Conservation (phyloP, 306 rosid genomes). For the Cucurbita ficifolia region DNA sequence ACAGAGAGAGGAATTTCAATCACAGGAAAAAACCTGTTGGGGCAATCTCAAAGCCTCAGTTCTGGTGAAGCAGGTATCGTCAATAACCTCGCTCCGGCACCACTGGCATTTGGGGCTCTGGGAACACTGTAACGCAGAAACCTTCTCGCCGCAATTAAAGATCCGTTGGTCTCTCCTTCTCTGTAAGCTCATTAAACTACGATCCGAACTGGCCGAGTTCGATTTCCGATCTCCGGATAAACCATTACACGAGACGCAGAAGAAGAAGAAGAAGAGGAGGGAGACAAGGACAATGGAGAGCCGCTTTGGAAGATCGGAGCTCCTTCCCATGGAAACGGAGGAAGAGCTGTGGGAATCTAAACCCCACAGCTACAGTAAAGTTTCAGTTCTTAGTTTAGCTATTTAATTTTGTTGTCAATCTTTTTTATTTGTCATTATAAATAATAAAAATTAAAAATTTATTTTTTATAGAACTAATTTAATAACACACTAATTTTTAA, state of each 20-base stretch:
- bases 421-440: too few relatives aligned
- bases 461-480: too few relatives aligned
- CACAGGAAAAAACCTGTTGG: slow-evolving; percentile 62
- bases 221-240: slow-evolving; percentile 9
- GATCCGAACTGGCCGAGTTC: slow-evolving; percentile 12
- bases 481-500: too few relatives aligned
- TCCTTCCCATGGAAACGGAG: slow-evolving; percentile 10
- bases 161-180: slow-evolving; percentile 9
- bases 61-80: slow-evolving; percentile 66
- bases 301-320: not conserved
- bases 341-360: not conserved
- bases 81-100: slow-evolving; percentile 60
- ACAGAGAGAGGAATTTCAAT: slow-evolving; percentile 8
- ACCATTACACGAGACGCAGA: slow-evolving; percentile 17
- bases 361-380: not conserved
- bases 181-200: slow-evolving; percentile 10
- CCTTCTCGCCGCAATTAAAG: slow-evolving; percentile 39
- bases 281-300: slow-evolving; percentile 16
- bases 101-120: slow-evolving; percentile 55
- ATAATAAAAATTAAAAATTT: too few relatives aligned
- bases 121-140: slow-evolving; percentile 37
- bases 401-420: too few relatives aligned
- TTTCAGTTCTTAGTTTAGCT: too few relatives aligned
- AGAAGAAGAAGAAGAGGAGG: slow-evolving; percentile 1
- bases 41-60: slow-evolving; percentile 73